phyloP scores from a whole-genome alignment of 352 stramenopile species.

The Pythium brachiatum region DNA sequence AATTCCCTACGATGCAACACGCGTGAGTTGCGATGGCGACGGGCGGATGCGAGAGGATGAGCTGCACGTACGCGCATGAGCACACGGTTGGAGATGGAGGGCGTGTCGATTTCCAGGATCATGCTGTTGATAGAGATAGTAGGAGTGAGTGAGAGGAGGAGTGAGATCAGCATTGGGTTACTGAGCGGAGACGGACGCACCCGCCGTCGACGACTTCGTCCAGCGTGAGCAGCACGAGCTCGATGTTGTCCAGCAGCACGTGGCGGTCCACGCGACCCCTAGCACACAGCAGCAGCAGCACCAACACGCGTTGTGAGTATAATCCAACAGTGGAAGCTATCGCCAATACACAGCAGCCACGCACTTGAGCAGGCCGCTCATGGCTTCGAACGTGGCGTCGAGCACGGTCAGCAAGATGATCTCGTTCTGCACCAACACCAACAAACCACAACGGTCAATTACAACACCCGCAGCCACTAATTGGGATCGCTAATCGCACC shows the following conservation, averaged over 20 bases:
- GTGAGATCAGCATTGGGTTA: too few relatives aligned
- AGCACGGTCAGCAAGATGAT: slow-evolving; percentile 86
- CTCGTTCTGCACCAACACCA: slow-evolving; percentile 65
- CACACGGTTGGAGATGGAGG: slow-evolving; percentile 88
- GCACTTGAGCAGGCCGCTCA: slow-evolving; percentile 86
- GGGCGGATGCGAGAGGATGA: not conserved
- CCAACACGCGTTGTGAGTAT: too few relatives aligned
- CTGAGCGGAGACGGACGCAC: too few relatives aligned
- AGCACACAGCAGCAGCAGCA: not conserved
- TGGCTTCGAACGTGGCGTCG: slow-evolving; percentile 80
- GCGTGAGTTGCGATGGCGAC: not conserved
- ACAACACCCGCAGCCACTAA: too few relatives aligned
- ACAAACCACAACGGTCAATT: too few relatives aligned
- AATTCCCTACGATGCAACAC: slow-evolving; percentile 50
- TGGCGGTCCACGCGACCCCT: slow-evolving; percentile 85
- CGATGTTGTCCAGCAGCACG: slow-evolving; percentile 90
- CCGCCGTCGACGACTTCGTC: slow-evolving; percentile 90
- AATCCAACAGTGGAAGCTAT: too few relatives aligned
- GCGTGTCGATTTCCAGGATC: slow-evolving; percentile 87
- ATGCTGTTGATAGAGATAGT: slow-evolving; percentile 37
- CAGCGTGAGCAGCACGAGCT: slow-evolving; percentile 87
- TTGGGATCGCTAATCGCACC: too few relatives aligned
- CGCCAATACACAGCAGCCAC: too few relatives aligned
- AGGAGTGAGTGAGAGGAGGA: too few relatives aligned
- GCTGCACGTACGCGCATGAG: slow-evolving; percentile 82